A percentile compares a stretch with the other conserved stretches of the same genome.
These are phyloP conservation scores for Eucalyptus globulus DNA, from an alignment of 345 rosid species.

Conservation along the genomic window DNA sequence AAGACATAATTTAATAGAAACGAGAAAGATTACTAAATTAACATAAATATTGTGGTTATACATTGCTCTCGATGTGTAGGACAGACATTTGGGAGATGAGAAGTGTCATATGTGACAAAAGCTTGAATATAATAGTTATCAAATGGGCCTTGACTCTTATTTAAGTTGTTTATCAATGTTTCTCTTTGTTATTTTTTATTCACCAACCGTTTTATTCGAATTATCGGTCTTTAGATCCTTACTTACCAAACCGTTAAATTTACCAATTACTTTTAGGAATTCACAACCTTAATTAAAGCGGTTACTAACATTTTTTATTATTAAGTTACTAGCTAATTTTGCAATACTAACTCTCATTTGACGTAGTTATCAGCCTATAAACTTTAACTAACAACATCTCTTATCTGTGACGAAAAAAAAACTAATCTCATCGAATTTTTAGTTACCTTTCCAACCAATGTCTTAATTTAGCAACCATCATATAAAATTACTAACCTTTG, in stretches of 20 bases:
- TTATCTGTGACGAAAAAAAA: neutral
- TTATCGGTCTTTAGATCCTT: neutral
- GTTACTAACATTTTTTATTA: neutral
- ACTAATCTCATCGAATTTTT: accelerated
- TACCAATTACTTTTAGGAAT: neutral
- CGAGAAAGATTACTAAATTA: accelerated
- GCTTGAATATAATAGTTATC: no score
- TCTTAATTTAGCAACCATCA: neutral
- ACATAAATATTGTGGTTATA: no score
- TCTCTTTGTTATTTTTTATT: neutral
- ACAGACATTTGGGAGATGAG: neutral
- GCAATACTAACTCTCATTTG: neutral
- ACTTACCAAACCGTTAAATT: neutral
- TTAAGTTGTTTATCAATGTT: neutral
- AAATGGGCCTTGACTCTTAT: neutral
- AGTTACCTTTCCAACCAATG: neutral
- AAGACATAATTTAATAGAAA: accelerated
- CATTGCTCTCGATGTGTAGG: neutral
- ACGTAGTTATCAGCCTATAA: neutral
- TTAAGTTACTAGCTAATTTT: neutral
- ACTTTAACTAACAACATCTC: neutral
- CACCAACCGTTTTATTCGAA: neutral
- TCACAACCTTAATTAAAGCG: neutral
- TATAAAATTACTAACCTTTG: neutral
- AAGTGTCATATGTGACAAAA: neutral